Conservation (phyloP, 139 green algal genomes). For the Chlamydomonas incerta region DNA sequence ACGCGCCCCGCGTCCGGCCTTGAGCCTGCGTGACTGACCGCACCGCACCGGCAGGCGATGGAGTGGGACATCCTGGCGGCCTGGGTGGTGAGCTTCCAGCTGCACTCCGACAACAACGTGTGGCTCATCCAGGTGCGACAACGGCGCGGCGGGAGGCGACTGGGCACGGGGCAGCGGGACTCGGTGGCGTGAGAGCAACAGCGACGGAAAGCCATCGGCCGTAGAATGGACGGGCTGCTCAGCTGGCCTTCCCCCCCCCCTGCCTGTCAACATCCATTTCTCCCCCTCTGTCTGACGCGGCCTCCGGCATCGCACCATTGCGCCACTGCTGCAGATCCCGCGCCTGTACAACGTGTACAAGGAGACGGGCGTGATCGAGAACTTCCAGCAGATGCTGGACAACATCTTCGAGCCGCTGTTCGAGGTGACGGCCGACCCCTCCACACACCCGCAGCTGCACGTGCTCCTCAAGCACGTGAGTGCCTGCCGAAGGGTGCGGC, state of each 20-base stretch:
- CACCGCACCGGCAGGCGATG: conserved; percentile 30
- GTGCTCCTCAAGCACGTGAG: conserved; percentile 91
- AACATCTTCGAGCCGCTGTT: conserved; percentile 99
- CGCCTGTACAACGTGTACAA: conserved; percentile 99
- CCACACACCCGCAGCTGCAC: conserved; percentile 96
- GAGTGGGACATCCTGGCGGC: conserved; percentile 98
- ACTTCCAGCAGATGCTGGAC: conserved; percentile 92
- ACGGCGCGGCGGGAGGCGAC: too few relatives aligned
- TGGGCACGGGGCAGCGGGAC: too few relatives aligned
- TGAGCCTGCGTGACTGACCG: too few relatives aligned
- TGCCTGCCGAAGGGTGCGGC: background rate
- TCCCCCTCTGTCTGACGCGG: too few relatives aligned
- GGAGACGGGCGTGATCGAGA: conserved; percentile 73
- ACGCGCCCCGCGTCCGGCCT: too few relatives aligned
- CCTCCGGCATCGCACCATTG: too few relatives aligned
- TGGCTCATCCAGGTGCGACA: conserved; percentile 97
- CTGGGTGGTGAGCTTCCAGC: conserved; percentile 96
- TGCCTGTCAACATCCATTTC: too few relatives aligned
- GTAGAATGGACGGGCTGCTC: too few relatives aligned
- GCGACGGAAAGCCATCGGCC: too few relatives aligned
- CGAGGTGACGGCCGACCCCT: conserved; percentile 96
- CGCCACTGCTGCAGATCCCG: conserved; percentile 93
- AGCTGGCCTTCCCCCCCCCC: too few relatives aligned
- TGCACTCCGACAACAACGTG: conserved; percentile 95
- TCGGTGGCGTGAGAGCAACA: too few relatives aligned